Evolutionary conservation across 805 yeast genomes (phyloP).

Genomic region (Yarrowia osloensis): DNA sequence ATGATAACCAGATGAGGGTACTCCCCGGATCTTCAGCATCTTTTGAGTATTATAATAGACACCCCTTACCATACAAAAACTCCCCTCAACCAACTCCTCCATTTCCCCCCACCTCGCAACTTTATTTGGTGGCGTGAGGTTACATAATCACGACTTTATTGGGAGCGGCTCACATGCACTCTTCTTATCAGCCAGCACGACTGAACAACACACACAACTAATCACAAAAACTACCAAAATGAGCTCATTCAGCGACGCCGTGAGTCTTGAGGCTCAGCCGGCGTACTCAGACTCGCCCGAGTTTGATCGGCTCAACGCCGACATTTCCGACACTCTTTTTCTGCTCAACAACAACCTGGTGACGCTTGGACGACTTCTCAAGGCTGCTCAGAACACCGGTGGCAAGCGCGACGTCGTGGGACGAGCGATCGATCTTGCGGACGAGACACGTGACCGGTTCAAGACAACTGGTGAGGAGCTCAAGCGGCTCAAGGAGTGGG

Average conservation of each 20-base stretch:
- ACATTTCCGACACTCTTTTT: slow-evolving; percentile 50
- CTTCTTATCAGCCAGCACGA: background rate
- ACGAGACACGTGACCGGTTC: slow-evolving; percentile 52
- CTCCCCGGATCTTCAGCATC: too few species aligned
- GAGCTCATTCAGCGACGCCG: slow-evolving; percentile 37
- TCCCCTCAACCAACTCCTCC: background rate
- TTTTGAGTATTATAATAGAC: too few species aligned
- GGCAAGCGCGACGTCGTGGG: slow-evolving; percentile 45
- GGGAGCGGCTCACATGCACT: background rate
- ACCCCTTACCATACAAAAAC: background rate
- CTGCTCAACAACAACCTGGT: slow-evolving; percentile 57
- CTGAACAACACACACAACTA: background rate
- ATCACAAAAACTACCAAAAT: background rate
- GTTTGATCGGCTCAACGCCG: slow-evolving; percentile 51
- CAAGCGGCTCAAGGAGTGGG: slow-evolving; percentile 47
- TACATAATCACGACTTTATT: background rate
- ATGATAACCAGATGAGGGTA: too few species aligned
- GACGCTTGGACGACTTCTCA: slow-evolving; percentile 51
- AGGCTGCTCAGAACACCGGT: slow-evolving; percentile 41
- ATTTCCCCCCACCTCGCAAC: background rate
- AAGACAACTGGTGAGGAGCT: slow-evolving; percentile 50
- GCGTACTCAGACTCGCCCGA: slow-evolving; percentile 52
- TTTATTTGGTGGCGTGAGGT: background rate
- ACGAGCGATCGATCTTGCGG: slow-evolving; percentile 52
- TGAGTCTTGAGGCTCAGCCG: slow-evolving; percentile 39